phyloP scores from a whole-genome alignment of 768 basidiomycete species.

The Collybia mongolica region DNA sequence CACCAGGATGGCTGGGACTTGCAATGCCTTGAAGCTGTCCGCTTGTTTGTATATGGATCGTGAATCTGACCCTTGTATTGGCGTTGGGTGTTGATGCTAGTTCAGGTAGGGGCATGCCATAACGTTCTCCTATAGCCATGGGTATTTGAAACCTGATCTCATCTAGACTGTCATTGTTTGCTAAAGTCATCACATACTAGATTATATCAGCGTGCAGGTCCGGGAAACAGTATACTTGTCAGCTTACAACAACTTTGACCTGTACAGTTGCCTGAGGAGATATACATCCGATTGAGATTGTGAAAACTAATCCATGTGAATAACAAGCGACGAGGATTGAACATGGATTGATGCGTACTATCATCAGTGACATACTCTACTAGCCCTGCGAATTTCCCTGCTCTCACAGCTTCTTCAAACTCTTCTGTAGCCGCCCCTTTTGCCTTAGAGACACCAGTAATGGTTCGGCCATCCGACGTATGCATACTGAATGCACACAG shows the following conservation, averaged over 20 bases:
- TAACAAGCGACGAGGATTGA: not conserved
- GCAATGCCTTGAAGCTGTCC: constrained; percentile 36
- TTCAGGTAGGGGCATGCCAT: constrained; percentile 43
- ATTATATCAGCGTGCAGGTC: not conserved
- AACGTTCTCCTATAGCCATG: constrained; percentile 47
- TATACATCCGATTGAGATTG: constrained; percentile 56
- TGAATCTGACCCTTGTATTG: constrained; percentile 37
- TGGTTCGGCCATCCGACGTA: constrained; percentile 37
- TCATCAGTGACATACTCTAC: constrained; percentile 51
- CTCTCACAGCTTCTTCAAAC: constrained; percentile 36
- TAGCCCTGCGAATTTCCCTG: constrained; percentile 42
- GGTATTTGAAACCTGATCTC: constrained; percentile 57
- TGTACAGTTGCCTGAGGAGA: constrained; percentile 38
- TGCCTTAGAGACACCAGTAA: constrained; percentile 49
- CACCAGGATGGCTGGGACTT: constrained; percentile 43
- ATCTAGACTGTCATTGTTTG: constrained; percentile 46
- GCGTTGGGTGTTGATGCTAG: constrained; percentile 27
- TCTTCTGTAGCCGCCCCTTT: constrained; percentile 38
- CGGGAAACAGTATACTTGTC: not conserved
- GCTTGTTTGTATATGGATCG: constrained; percentile 47
- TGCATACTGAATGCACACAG: constrained; percentile 55
- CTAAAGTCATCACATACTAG: constrained; percentile 53
- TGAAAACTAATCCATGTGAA: constrained; percentile 41
- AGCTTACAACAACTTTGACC: constrained; percentile 41
- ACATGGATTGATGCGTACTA: constrained; percentile 30